Evolutionary conservation across 2,329 filamentous ascomycete genomes (phyloP).

Genomic region (Dactylonectria estremocensis): DNA sequence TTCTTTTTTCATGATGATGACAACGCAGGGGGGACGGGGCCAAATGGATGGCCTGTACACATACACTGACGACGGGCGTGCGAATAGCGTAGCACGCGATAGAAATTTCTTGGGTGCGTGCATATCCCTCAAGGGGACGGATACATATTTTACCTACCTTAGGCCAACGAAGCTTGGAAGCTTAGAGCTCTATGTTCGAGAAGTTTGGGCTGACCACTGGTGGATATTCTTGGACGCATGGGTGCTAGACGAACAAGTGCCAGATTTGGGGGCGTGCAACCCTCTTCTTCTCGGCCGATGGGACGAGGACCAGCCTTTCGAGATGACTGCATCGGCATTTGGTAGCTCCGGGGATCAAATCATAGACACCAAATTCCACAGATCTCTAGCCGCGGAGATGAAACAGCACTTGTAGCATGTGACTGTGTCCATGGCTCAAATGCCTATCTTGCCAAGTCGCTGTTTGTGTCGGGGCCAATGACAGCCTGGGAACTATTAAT

Average conservation of each 20-base stretch:
- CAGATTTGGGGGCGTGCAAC: not conserved
- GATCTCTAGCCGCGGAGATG: not conserved
- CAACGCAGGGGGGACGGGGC: conserved; percentile 15
- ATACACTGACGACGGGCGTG: conserved; percentile 4
- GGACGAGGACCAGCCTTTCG: not conserved
- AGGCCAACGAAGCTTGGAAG: conserved; percentile 1
- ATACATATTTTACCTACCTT: not conserved
- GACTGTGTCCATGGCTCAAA: not conserved
- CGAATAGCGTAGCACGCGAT: conserved; percentile 12
- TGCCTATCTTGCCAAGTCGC: not conserved
- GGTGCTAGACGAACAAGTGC: not conserved
- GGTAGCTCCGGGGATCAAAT: not conserved
- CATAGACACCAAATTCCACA: not conserved
- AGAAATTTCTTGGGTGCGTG: conserved; percentile 13
- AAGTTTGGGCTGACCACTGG: conserved; percentile 13
- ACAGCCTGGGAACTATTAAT: not conserved
- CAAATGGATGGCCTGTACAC: conserved; percentile 17
- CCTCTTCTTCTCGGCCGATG: conserved; percentile 2
- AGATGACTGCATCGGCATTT: not conserved
- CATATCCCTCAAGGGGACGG: not conserved
- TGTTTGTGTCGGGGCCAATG: not conserved
- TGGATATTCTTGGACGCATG: conserved; percentile 12
- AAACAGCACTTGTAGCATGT: not conserved
- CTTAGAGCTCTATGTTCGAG: conserved; percentile 8
- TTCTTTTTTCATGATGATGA: conserved; percentile 33